A percentile compares a stretch with the other conserved stretches of the same genome.
These are phyloP conservation scores for Metschnikowia henanensis DNA, from an alignment of 805 yeast species.

Conservation along the genomic window DNA sequence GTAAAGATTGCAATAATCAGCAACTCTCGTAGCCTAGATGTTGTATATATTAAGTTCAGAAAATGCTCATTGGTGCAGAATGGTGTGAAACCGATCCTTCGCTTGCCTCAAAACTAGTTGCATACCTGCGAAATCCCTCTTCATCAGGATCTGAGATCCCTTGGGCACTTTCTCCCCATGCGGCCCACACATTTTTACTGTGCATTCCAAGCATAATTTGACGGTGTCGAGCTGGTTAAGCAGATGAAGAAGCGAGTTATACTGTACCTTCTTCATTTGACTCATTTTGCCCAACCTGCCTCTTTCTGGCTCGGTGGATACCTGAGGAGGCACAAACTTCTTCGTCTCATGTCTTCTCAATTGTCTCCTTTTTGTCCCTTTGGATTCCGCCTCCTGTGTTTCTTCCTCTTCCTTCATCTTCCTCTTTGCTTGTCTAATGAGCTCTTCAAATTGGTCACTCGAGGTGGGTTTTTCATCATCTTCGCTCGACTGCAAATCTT, in stretches of 20 bases:
- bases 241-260: constrained; percentile 22
- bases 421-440: constrained; percentile 17
- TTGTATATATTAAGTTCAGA: neutral
- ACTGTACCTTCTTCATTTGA: constrained; percentile 24
- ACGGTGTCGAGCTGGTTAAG: constrained; percentile 27
- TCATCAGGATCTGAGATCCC: constrained; percentile 24
- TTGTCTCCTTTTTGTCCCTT: constrained; percentile 8
- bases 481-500: constrained; percentile 5
- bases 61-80: neutral
- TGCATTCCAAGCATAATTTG: constrained; percentile 33
- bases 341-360: constrained; percentile 8
- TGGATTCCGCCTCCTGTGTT: neutral
- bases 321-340: constrained; percentile 2
- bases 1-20: too few relatives aligned
- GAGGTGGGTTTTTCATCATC: constrained; percentile 5
- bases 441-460: constrained; percentile 17
- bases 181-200: constrained; percentile 22
- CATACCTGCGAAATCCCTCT: constrained; percentile 23
- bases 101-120: constrained; percentile 21
- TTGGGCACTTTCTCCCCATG: constrained; percentile 21
- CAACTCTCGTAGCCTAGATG: too few relatives aligned
- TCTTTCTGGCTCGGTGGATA: neutral
- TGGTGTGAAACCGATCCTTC: constrained; percentile 14
- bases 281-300: constrained; percentile 11
- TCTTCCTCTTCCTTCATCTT: constrained; percentile 11